Base-by-base conservation (phyloP, 2,329 filamentous ascomycete species). In the Fusarium sp. region DNA sequence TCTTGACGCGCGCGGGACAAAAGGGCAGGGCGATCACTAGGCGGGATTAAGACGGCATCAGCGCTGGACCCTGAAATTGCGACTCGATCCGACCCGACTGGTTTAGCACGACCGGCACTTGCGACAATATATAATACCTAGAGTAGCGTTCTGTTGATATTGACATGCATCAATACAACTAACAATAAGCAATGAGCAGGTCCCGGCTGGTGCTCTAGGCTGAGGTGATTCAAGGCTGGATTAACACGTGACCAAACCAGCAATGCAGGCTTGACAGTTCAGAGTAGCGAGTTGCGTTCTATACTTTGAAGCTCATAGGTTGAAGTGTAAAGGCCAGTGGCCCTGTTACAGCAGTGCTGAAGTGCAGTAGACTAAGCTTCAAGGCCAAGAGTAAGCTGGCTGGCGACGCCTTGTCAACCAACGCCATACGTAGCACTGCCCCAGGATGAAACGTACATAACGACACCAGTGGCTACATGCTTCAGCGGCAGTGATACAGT, bases 21-120 rank as follows among this genome's bases (percentile, higher is more conserved):
- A 46, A 38, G 25, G 15, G 40, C 47, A 27, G 2, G 30, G 25
- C 18, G 25, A 66, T 50, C 62, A 42, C 22, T 12, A 9, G 6
- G 6, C 62, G 63, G 54, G 43, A 66, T 63, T 67, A 51, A 44
- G 30, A 51, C 63, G 63, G 64, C 14, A 51, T 47, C 51, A 30
- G 45, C 18, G 46, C 3, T 63, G 63, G 63, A 66, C 63, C 63
- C 63, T 55, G 62, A 27, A 46, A 43, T 40, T 22, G 7, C 4
- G 6, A 9, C 6, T 38, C 12, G 16, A 18, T 8, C 43, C 11
- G 15, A 10, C 12, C 7, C 12, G 15, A 22, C 22, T 12, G 29
- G 25, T 25, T 40, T 8, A 25, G 22, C 1, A 18, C 1, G 24
- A 18, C 5, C 14, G 6, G 10, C 22, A 32, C 18, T 30, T 20